Evolutionary conservation across 83 land plant species (phyloP).

Genomic region (Picea abies): DNA sequence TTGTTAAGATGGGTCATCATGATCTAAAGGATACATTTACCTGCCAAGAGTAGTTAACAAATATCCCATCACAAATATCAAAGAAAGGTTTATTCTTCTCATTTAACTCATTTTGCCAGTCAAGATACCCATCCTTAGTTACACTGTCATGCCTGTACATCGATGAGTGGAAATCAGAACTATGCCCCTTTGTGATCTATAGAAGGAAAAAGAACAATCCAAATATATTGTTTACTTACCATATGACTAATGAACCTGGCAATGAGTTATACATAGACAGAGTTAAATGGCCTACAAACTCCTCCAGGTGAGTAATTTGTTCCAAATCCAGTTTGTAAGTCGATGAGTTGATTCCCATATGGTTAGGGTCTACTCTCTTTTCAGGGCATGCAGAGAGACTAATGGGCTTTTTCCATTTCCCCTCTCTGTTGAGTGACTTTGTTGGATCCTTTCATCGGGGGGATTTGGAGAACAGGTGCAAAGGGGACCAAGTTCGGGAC

Average conservation of each 20-base stretch:
- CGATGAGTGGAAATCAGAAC: too few relatives aligned
- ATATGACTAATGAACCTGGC: conserved; percentile 21
- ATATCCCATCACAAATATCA: conserved; percentile 85
- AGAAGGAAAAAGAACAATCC: too few relatives aligned
- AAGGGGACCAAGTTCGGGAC: too few relatives aligned
- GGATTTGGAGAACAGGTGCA: too few relatives aligned
- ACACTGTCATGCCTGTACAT: conserved; percentile 57
- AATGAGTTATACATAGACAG: conserved; percentile 52
- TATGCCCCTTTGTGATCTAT: too few relatives aligned
- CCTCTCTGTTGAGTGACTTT: too few relatives aligned
- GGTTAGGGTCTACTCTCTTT: too few relatives aligned
- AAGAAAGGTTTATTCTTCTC: conserved; percentile 79
- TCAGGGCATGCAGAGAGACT: too few relatives aligned
- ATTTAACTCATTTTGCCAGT: conserved; percentile 79
- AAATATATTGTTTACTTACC: conserved; percentile 28
- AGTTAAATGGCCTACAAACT: conserved; percentile 62
- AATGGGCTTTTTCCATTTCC: too few relatives aligned
- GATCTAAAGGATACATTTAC: conserved; percentile 23
- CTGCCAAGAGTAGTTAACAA: conserved; percentile 79
- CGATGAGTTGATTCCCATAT: too few relatives aligned
- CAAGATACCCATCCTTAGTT: conserved; percentile 73
- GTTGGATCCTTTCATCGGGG: too few relatives aligned
- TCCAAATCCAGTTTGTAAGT: conserved; percentile 19
- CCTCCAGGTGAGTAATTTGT: conserved; percentile 47
- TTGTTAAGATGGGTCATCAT: not conserved